Percentiles rank a stretch among this genome's conserved stretches.
Conservation (phyloP, 106 monocot genomes). For the Dioscorea alata region DNA sequence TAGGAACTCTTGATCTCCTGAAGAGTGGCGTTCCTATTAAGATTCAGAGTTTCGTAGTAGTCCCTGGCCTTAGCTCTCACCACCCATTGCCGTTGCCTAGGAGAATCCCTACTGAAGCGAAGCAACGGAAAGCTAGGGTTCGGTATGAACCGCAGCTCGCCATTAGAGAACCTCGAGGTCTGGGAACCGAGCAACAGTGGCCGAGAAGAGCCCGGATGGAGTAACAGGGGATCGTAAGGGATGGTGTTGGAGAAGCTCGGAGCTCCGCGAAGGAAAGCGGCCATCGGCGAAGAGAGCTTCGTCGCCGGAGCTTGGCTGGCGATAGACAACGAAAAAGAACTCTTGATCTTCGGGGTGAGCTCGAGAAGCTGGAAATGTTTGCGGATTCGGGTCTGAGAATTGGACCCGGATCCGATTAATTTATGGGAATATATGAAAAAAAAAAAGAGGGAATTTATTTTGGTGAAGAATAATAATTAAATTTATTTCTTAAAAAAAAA, state of each 20-base stretch:
- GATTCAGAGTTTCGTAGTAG: constrained; percentile 47
- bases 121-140: background rate
- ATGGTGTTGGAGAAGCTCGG: background rate
- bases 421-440: too few relatives aligned
- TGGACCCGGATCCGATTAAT: too few relatives aligned
- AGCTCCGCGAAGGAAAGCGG: background rate
- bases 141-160: background rate
- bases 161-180: background rate
- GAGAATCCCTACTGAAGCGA: background rate
- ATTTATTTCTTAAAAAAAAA: too few relatives aligned
- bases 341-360: too few relatives aligned
- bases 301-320: too few relatives aligned
- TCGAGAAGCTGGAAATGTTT: too few relatives aligned
- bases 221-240: background rate
- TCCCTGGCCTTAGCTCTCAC: constrained; percentile 27
- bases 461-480: too few relatives aligned
- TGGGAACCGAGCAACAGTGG: background rate
- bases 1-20: constrained; percentile 67
- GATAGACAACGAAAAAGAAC: too few relatives aligned
- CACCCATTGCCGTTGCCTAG: background rate
- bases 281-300: background rate
- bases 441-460: too few relatives aligned
- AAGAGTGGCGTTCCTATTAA: constrained; percentile 43
- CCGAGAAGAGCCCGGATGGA: background rate
- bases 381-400: too few relatives aligned